These are phyloP conservation scores for Coemansia sp. DNA, from an alignment of 192 early-diverging fungal genomes.

Conservation along the genomic window DNA sequence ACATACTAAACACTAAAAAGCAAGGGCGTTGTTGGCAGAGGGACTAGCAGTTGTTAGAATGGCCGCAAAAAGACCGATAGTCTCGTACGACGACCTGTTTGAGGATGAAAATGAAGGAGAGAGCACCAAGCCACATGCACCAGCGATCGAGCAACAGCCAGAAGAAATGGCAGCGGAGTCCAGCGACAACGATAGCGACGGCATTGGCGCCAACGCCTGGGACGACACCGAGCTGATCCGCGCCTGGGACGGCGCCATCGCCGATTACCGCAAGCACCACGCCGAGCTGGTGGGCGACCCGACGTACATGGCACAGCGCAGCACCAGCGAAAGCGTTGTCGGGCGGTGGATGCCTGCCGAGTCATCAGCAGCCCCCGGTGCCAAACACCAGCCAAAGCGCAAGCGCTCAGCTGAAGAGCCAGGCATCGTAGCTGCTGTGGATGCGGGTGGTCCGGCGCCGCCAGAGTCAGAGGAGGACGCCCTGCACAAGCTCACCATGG, in stretches of 20 bases:
- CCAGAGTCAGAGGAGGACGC: slow-evolving; percentile 59
- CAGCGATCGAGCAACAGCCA: neutral
- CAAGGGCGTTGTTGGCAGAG: too few relatives aligned
- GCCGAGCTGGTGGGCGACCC: slow-evolving; percentile 24
- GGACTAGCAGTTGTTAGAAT: neutral
- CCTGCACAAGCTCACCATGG: slow-evolving; percentile 65
- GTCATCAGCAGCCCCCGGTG: neutral
- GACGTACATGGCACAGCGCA: slow-evolving; percentile 20
- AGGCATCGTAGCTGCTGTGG: slow-evolving; percentile 7
- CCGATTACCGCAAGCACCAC: slow-evolving; percentile 57
- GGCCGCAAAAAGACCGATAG: slow-evolving; percentile 33
- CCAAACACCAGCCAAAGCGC: slow-evolving; percentile 24
- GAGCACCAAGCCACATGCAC: neutral
- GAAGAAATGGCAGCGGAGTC: neutral
- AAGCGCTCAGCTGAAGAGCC: slow-evolving; percentile 4
- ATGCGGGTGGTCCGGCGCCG: slow-evolving; percentile 1
- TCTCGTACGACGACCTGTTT: slow-evolving; percentile 46
- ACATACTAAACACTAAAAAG: too few relatives aligned
- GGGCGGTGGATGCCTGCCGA: slow-evolving; percentile 20
- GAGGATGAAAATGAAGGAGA: slow-evolving; percentile 13
- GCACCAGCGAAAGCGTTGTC: slow-evolving; percentile 22
- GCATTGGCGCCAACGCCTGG: slow-evolving; percentile 47
- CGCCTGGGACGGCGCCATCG: slow-evolving; percentile 64
- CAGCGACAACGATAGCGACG: slow-evolving; percentile 13
- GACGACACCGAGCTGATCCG: slow-evolving; percentile 63